These are phyloP conservation scores for Yarrowia osloensis DNA, from an alignment of 805 yeast genomes.

Conservation along the genomic window DNA sequence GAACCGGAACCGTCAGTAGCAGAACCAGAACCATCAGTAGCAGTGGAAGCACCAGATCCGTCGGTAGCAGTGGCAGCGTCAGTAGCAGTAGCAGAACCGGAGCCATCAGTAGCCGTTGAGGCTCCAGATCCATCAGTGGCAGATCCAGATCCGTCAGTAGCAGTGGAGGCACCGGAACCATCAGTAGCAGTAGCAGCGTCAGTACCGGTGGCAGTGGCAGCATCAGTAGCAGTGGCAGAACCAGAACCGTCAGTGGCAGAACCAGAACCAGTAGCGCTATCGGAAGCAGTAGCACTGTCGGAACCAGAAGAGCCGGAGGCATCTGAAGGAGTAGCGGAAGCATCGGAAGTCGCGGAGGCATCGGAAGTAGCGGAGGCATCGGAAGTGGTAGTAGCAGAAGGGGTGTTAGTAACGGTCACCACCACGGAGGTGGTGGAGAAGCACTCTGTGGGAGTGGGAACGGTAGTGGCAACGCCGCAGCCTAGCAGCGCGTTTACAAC, in stretches of 20 bases:
- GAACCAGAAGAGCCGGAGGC: background rate
- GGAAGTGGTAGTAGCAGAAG: background rate
- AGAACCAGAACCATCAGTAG: background rate
- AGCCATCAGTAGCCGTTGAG: background rate
- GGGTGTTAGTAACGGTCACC: background rate
- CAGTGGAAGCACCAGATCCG: background rate
- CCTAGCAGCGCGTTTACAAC: background rate
- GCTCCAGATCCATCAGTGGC: background rate
- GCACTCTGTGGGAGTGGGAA: background rate
- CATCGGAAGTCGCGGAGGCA: background rate
- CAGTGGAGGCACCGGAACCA: background rate
- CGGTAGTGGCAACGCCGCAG: background rate
- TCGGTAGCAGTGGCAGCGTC: background rate
- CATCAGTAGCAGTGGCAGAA: background rate
- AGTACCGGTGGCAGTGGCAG: background rate
- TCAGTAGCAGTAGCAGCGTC: background rate
- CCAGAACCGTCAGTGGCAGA: constrained; percentile 12
- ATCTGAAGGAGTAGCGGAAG: background rate
- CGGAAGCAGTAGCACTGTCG: background rate
- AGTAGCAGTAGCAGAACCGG: background rate
- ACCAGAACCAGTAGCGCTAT: background rate
- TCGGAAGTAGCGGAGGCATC: background rate
- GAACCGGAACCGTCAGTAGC: background rate
- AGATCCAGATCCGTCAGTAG: background rate
- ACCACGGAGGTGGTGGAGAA: background rate